phyloP scores from a whole-genome alignment of 176 grass and related monocot species.

The Musa schizocarpa region DNA sequence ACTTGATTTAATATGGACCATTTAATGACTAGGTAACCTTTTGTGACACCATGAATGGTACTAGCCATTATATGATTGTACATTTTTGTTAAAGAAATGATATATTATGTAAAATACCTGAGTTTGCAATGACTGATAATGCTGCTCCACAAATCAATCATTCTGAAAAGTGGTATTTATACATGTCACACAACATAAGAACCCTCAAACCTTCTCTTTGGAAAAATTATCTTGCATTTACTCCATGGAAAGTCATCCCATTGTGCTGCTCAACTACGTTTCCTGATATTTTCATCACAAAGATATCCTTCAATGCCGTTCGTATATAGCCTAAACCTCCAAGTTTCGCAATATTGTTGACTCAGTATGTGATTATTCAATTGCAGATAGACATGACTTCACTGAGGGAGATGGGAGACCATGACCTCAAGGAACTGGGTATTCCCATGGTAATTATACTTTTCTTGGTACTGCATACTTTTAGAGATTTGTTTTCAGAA shows the following conservation, averaged over 20 bases:
- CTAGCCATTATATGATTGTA: too few relatives aligned
- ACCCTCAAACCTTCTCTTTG: background rate
- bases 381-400: constrained; percentile 81
- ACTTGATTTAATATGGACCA: too few relatives aligned
- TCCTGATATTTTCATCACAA: background rate
- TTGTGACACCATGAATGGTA: too few relatives aligned
- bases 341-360: background rate
- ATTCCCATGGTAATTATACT: constrained; percentile 69
- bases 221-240: background rate
- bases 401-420: constrained; percentile 83
- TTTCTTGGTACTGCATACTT: background rate
- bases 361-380: constrained; percentile 12
- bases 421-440: constrained; percentile 87
- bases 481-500: background rate
- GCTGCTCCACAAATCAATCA: too few relatives aligned
- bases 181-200: too few relatives aligned
- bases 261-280: background rate
- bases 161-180: too few relatives aligned
- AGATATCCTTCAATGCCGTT: background rate
- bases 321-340: background rate
- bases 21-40: too few relatives aligned
- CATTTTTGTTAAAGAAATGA: too few relatives aligned
- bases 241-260: background rate
- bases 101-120: too few relatives aligned
- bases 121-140: too few relatives aligned